Evolutionary conservation across 2,329 filamentous ascomycete genomes (phyloP).

Genomic region (Nannizziopsis barbatae): DNA sequence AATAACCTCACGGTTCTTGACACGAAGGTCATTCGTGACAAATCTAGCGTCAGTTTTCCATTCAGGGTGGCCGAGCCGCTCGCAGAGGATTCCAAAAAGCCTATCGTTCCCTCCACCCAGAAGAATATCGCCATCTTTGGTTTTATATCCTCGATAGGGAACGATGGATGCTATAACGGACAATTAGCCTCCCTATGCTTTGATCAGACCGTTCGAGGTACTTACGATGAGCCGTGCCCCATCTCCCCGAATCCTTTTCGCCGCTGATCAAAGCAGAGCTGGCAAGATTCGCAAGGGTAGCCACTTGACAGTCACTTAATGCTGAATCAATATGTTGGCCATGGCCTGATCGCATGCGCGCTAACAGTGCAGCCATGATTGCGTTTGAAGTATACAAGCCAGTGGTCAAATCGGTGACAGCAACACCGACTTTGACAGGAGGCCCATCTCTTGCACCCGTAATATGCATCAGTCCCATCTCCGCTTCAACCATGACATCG

Average conservation of each 20-base stretch:
- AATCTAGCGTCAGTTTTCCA: slow-evolving; percentile 49
- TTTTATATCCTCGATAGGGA: slow-evolving; percentile 74
- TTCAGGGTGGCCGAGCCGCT: slow-evolving; percentile 46
- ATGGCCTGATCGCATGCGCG: slow-evolving; percentile 58
- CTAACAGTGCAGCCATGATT: slow-evolving; percentile 86
- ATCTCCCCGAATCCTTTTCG: slow-evolving; percentile 73
- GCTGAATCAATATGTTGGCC: slow-evolving; percentile 90
- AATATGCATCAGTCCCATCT: slow-evolving; percentile 98
- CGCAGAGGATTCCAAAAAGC: slow-evolving; percentile 50
- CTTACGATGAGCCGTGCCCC: slow-evolving; percentile 90
- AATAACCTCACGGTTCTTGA: slow-evolving; percentile 59
- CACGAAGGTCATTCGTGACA: slow-evolving; percentile 48
- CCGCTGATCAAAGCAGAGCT: slow-evolving; percentile 84
- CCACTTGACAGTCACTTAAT: slow-evolving; percentile 88
- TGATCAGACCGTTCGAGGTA: background rate
- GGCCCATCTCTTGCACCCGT: slow-evolving; percentile 78
- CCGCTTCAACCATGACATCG: slow-evolving; percentile 98
- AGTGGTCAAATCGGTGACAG: slow-evolving; percentile 90
- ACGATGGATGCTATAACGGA: slow-evolving; percentile 70
- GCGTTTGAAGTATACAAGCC: slow-evolving; percentile 91
- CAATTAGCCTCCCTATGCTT: slow-evolving; percentile 15
- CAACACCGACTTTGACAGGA: slow-evolving; percentile 93
- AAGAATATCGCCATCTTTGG: slow-evolving; percentile 51
- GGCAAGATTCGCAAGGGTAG: slow-evolving; percentile 88
- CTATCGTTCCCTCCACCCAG: slow-evolving; percentile 55